Evolutionary conservation across 805 yeast genomes (phyloP), one percentile per base, ranked within the genome.

Genomic region (Candida xyloterini): DNA sequence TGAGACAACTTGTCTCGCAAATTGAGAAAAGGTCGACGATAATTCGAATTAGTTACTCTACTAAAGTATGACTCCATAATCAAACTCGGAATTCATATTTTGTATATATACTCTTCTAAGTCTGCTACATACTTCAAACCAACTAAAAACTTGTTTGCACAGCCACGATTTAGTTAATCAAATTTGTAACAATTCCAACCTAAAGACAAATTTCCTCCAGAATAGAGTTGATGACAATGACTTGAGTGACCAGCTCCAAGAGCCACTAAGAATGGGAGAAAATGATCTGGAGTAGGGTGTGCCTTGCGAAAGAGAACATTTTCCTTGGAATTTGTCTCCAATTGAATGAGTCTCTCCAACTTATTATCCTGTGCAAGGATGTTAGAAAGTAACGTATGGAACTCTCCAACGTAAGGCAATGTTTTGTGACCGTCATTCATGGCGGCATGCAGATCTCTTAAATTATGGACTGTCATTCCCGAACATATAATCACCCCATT

Each of bases 381-480:
- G 5, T 50, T 39, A 3, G 60, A 49, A 25, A 82, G 45, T 7
- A 73, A 67, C 2, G 57, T 48, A 48, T 78, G 78, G 61, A 84
- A 84, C 24, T 71, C 70, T 26, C 59, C 55, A 6, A 65, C 76
- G 54, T 83, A 84, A 2, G 80, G 74, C 40, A 68, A 36, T 1
- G 63, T 46, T 11, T 46, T 48, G 5, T 50, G 53, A 4, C 47
- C 47, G 25, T 42, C 41, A 18, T 46, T 34, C 26, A 43, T 24
- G 31, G 67, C 57, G 5, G 42, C 47, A 2, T 76, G 66, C 15
- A 77, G 33, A 42, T 83, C 89, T 26, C 77, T 47, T 30, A 85
- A 66, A 53, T 85, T 86, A 60, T 85, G 95, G 15, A 84, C 93
- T 5, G 87, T 70, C 85, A 83, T 81, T 4, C 95, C 95, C 1